Conservation (phyloP, 179 eudicot species). For the Amaranthus tricolor region DNA sequence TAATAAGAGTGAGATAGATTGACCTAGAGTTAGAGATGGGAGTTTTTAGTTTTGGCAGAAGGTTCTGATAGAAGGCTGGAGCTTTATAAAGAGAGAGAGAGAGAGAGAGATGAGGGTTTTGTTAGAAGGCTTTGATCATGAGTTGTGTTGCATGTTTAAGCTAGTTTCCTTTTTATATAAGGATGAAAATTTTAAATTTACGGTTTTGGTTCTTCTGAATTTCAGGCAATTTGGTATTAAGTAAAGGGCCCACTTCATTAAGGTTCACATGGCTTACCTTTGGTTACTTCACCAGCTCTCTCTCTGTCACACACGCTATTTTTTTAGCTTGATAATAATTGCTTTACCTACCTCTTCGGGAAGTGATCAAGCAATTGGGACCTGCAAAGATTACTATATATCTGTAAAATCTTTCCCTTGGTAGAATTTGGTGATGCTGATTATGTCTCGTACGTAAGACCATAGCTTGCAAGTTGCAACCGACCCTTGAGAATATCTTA, state of each 20-base stretch:
- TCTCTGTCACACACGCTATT: slow-evolving; percentile 5
- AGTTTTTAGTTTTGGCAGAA: background rate
- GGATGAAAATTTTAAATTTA: background rate
- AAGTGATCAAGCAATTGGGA: slow-evolving; percentile 14
- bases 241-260: slow-evolving; percentile 23
- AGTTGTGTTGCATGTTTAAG: background rate
- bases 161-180: slow-evolving; percentile 23
- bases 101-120: slow-evolving; percentile 2
- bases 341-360: slow-evolving; percentile 12
- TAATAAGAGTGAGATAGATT: background rate
- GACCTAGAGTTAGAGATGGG: background rate
- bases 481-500: background rate
- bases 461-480: background rate
- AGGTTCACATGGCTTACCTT: slow-evolving; percentile 39
- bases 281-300: slow-evolving; percentile 5
- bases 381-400: background rate
- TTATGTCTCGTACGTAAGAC: background rate
- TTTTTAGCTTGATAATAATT: slow-evolving; percentile 2
- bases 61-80: background rate
- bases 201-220: background rate
- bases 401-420: slow-evolving; percentile 9
- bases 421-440: slow-evolving; percentile 2
- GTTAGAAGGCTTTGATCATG: slow-evolving; percentile 1
- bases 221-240: slow-evolving; percentile 8
- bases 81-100: background rate